phyloP scores from a whole-genome alignment of 1,284 basidiomycete genomes.

The Trichosporon faecale region DNA sequence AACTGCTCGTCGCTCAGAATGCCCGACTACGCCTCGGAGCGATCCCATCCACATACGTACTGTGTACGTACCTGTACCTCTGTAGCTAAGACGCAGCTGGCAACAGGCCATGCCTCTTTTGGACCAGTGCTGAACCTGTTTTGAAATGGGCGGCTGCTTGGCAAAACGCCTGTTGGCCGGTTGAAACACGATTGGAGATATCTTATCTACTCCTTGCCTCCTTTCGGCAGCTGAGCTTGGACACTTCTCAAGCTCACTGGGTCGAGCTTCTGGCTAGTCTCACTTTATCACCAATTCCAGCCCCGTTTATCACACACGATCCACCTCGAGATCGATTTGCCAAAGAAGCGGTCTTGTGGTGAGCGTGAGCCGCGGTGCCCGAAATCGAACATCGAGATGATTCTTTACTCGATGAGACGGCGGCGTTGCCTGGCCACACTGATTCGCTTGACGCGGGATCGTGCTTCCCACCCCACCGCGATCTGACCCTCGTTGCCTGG shows the following conservation, averaged over 20 bases:
- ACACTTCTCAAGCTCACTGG: background rate
- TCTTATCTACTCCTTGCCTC: background rate
- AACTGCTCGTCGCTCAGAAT: background rate
- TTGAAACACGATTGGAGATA: background rate
- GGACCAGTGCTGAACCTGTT: background rate
- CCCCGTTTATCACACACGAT: background rate
- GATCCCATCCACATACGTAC: background rate
- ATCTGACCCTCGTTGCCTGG: background rate
- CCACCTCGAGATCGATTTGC: background rate
- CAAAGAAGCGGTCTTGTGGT: background rate
- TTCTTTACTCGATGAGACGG: background rate
- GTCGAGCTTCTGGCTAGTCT: background rate
- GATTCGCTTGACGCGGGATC: background rate
- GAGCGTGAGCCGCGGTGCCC: background rate
- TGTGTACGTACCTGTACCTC: background rate
- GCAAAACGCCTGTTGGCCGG: background rate
- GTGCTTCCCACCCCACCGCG: background rate
- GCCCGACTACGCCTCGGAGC: background rate
- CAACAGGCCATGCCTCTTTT: background rate
- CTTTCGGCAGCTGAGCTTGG: background rate
- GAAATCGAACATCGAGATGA: background rate
- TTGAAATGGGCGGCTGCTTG: background rate
- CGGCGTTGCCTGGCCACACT: background rate
- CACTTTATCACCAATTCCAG: background rate
- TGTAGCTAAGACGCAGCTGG: background rate